These are phyloP conservation scores for Apophysomyces ossiformis DNA, from an alignment of 371 early-diverging fungal genomes.

Conservation along the genomic window DNA sequence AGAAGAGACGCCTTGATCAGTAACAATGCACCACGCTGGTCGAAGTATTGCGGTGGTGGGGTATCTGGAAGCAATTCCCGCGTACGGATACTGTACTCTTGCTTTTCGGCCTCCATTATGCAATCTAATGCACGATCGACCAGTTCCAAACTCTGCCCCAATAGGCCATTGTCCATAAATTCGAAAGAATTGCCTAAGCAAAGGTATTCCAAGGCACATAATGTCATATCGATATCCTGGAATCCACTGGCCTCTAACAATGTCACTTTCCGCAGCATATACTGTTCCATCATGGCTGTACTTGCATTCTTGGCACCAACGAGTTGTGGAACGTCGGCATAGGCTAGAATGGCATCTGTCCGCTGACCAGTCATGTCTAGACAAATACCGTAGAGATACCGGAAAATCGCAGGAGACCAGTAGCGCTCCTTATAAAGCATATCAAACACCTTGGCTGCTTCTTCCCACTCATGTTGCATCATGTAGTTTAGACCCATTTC, in stretches of 20 bases:
- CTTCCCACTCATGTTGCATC: slow-evolving; percentile 62
- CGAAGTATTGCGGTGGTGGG: slow-evolving; percentile 49
- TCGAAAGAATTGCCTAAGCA: slow-evolving; percentile 63
- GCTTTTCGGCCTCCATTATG: slow-evolving; percentile 49
- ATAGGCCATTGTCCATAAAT: slow-evolving; percentile 51
- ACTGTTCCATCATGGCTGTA: slow-evolving; percentile 58
- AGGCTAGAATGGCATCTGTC: slow-evolving; percentile 56
- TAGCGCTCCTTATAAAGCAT: slow-evolving; percentile 58
- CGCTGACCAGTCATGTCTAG: slow-evolving; percentile 55
- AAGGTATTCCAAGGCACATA: slow-evolving; percentile 63
- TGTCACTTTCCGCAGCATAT: slow-evolving; percentile 59
- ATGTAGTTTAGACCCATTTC: slow-evolving; percentile 65
- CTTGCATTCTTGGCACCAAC: slow-evolving; percentile 50
- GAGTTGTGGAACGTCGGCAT: slow-evolving; percentile 44
- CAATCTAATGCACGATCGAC: slow-evolving; percentile 46
- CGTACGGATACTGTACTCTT: slow-evolving; percentile 49
- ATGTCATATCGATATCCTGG: slow-evolving; percentile 55
- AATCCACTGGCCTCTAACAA: slow-evolving; percentile 57
- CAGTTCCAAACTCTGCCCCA: slow-evolving; percentile 40
- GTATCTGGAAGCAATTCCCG: slow-evolving; percentile 48
- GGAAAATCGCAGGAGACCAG: slow-evolving; percentile 66
- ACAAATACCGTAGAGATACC: slow-evolving; percentile 62
- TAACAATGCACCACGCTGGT: slow-evolving; percentile 49
- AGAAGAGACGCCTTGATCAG: slow-evolving; percentile 46
- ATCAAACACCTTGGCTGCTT: slow-evolving; percentile 57